Evolutionary conservation across 2,329 filamentous ascomycete species (phyloP).

Genomic region (Colletotrichum tofieldiae): DNA sequence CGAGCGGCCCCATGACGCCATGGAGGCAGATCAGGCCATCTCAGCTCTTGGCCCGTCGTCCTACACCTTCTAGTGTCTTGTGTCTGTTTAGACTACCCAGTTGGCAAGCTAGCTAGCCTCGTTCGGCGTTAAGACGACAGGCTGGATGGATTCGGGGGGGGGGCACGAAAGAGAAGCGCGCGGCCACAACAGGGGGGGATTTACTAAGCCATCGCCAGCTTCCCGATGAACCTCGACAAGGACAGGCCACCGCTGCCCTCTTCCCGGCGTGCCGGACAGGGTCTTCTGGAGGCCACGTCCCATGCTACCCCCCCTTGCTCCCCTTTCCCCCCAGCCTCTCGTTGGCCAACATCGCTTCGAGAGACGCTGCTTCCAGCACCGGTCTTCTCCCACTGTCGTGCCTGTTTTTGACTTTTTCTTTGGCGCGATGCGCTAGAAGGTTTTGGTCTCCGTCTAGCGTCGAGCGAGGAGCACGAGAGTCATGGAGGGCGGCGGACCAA

Average conservation of each 20-base stretch:
- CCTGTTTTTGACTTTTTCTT: background rate
- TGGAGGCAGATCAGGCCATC: constrained; percentile 1
- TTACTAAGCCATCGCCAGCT: constrained; percentile 11
- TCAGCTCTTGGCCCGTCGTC: constrained; percentile 1
- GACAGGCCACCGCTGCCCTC: constrained; percentile 36
- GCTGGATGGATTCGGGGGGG: background rate
- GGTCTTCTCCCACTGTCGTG: background rate
- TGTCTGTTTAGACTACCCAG: constrained; percentile 4
- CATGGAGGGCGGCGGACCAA: constrained; percentile 2
- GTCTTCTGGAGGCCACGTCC: background rate
- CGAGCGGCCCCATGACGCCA: constrained; percentile 7
- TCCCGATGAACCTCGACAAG: constrained; percentile 36
- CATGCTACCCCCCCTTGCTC: background rate
- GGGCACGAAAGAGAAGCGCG: background rate
- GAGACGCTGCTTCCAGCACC: background rate
- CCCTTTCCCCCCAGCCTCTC: background rate
- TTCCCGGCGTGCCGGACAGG: constrained; percentile 32
- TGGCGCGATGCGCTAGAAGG: constrained; percentile 25
- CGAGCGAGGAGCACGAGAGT: background rate
- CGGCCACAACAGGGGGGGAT: background rate
- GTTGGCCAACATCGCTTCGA: constrained; percentile 1
- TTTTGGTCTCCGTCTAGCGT: constrained; percentile 27
- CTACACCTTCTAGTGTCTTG: background rate
- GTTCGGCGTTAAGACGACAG: constrained; percentile 1
- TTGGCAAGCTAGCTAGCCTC: background rate